These are phyloP conservation scores for Prunus persica DNA, from an alignment of 306 rosid species.

Conservation along the genomic window DNA sequence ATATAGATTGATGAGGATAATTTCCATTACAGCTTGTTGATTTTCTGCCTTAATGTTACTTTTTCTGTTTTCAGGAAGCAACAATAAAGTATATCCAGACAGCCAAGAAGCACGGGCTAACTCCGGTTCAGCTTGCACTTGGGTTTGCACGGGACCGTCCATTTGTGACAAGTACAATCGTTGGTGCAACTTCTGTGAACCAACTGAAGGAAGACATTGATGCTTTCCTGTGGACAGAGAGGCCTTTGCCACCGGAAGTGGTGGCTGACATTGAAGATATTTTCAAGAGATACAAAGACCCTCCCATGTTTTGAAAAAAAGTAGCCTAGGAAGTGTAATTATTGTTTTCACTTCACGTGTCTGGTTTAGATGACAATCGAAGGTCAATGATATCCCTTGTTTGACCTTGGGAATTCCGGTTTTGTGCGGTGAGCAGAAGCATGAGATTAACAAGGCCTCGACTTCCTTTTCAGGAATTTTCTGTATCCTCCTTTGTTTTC, in stretches of 20 bases:
- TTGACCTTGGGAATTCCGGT: not conserved
- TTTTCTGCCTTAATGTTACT: not conserved
- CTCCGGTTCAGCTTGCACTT: conserved; percentile 79
- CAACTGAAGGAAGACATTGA: conserved; percentile 80
- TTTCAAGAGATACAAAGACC: conserved; percentile 81
- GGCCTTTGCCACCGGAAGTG: conserved; percentile 67
- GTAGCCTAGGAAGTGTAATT: not conserved
- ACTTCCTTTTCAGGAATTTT: not conserved
- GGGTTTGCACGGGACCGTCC: conserved; percentile 85
- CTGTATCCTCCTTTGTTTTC: not conserved
- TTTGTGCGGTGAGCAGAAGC: not conserved
- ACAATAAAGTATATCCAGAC: conserved; percentile 53
- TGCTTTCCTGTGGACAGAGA: conserved; percentile 57
- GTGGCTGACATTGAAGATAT: conserved; percentile 57
- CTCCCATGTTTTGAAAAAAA: conserved; percentile 41
- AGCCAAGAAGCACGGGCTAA: conserved; percentile 69
- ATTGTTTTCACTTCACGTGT: not conserved
- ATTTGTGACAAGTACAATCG: conserved; percentile 79
- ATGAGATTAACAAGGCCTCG: not conserved
- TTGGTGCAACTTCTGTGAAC: conserved; percentile 83
- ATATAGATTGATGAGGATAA: not conserved
- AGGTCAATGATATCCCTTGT: not conserved
- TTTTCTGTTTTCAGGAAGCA: conserved; percentile 62
- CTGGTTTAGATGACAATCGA: not conserved
- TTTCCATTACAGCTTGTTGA: not conserved